Evolutionary conservation across 441 rosid species (phyloP), one percentile per base, ranked within the genome.

Genomic region (Populus hybrid): DNA sequence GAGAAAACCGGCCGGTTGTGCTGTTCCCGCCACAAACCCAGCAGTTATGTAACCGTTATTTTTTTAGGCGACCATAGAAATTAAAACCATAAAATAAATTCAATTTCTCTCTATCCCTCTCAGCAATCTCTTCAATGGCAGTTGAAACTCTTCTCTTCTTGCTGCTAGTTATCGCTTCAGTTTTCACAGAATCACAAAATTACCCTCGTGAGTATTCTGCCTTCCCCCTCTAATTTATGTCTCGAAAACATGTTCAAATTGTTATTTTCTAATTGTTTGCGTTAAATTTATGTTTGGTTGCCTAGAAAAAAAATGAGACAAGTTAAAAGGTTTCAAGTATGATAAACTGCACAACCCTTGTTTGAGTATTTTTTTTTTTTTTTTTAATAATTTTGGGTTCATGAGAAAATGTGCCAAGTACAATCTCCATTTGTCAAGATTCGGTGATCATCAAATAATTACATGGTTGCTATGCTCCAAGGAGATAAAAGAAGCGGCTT

Each of bases 11-110:
- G 56, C 10, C 21, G 6, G 53, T 69, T 38, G 26, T 61, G 18
- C 18, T 21, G 76, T 72, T 73, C 78, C 78, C 79, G 69, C 82
- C 80, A 42, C 45, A 28, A 33, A 29, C 74, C 24, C 59, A 73
- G 83, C 83, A 59, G 87, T 84, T 84, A 59, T 53, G 18, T n/a
- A 74, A 71, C 76, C 40, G 85, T 79, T 79, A 72, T 8, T 33
- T 9, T 31, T n/a, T 2, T 26, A 40, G 3, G 23, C 1, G 7
- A 64, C 0, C 9, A 29, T 4, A 23, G 56, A 8, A 6, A 16
- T 50, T 16, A 59, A 76, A 65, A 31, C 68, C 64, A 35, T 70
- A 65, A 53, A 40, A 29, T 42, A 6, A 3, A n/a, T 23, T 45
- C 35, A 26, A 14, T 16, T 36, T 74, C 9, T 72, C n/a, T 20